phyloP scores from a whole-genome alignment of 768 basidiomycete genomes.

The Tephrocybe sp. region DNA sequence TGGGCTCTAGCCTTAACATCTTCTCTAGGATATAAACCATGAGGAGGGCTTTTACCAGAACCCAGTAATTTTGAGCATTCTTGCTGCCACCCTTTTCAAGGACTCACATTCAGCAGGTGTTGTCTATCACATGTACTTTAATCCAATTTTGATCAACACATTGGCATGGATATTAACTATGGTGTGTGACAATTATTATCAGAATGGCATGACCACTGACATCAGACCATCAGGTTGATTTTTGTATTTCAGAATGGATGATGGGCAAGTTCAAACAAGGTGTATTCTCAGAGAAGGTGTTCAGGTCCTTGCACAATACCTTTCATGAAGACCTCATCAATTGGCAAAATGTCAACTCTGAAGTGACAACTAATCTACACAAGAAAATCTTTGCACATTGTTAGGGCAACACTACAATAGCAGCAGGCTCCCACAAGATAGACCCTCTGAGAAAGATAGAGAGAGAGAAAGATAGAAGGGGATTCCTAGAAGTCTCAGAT shows the following conservation, averaged over 20 bases:
- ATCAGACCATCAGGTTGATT: neutral
- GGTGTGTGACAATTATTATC: neutral
- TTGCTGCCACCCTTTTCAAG: conserved; percentile 8
- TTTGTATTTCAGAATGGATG: conserved; percentile 5
- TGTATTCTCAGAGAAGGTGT: neutral
- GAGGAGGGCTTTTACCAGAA: neutral
- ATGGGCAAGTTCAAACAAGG: neutral
- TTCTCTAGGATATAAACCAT: neutral
- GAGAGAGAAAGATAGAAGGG: no score
- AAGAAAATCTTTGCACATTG: no score
- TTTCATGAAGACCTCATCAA: neutral
- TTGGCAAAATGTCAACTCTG: conserved; percentile 2
- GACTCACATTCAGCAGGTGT: conserved; percentile 1
- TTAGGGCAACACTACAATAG: no score
- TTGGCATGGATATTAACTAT: neutral
- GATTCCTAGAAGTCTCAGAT: no score
- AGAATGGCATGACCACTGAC: neutral
- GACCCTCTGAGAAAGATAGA: no score
- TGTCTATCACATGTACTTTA: conserved; percentile 3
- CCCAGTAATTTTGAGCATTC: conserved; percentile 1
- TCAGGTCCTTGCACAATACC: neutral
- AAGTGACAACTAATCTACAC: conserved; percentile 1
- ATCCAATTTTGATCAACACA: conserved; percentile 16
- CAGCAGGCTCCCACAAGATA: no score
- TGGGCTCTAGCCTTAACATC: neutral